Base-by-base conservation (phyloP, 2,329 filamentous ascomycete genomes). In the Exophiala mesophila region DNA sequence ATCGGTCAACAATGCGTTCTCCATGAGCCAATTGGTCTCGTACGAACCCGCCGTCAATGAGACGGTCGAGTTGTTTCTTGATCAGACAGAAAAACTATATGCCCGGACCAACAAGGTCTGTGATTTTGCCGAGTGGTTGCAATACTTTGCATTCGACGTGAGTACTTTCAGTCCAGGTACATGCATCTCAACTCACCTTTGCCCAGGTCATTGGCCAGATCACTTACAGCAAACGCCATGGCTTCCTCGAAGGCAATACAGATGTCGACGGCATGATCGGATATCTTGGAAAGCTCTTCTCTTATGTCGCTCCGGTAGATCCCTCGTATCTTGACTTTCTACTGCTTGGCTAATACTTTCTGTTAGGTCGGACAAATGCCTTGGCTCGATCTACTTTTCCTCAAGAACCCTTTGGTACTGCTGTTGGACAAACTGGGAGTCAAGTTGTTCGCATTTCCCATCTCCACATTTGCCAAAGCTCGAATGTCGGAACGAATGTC, bases 21-120 rank as follows among this genome's bases (percentile, higher is more conserved):
- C 52, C 3, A 55, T 56, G 54, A 47, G 41, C 23, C 43, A 48
- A 9, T 31, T 56, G 29, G 48, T 55, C 5, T 44, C 53, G 26
- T 56, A 55, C 34, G 86, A 92, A 57, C 84, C 85, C 1, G 81
- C 87, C 24, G 85, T 92, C 29, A 83, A 87, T 59, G 82, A 80
- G 52, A 87, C 83, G 1, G 81, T 83, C 1, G 76, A 78, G 50
- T 66, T 85, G 2, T 90, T 88, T 60, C 73, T 90, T 4, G 63
- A 72, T 21, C 77, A 79, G 58, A 82, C 78, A 0, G 70, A 77
- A 49, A 65, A 68, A 2, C 57, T 81, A 3, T 83, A 72, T 51
- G 72, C 68, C 4, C 49, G 50, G 2, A 50, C 52, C 7, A 39
- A 40, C 17, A 36, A 49, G 23, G 44, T 51, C 5, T 55, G 52